Conservation (phyloP, 768 basidiomycete genomes). For the Tylopilus rubrobrunneus region DNA sequence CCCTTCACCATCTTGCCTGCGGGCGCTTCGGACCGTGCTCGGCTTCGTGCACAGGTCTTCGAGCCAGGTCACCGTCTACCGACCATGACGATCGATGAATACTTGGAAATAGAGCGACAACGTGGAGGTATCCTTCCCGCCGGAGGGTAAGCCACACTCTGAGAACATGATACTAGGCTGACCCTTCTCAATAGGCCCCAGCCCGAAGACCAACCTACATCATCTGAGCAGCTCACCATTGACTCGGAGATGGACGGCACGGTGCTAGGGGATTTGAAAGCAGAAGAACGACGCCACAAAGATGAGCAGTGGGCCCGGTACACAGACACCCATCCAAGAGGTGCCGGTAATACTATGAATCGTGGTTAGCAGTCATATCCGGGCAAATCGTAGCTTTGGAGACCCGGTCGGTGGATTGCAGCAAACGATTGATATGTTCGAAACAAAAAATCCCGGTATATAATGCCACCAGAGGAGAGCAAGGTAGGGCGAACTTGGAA, state of each 20-base stretch:
- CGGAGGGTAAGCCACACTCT: slow-evolving; percentile 62
- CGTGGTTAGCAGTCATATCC: slow-evolving; percentile 46
- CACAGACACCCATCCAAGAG: slow-evolving; percentile 80
- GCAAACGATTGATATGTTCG: slow-evolving; percentile 19
- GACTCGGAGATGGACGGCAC: slow-evolving; percentile 88
- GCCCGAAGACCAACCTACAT: slow-evolving; percentile 63
- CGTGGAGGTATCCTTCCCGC: slow-evolving; percentile 85
- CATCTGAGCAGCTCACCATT: slow-evolving; percentile 71
- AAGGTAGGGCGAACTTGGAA: background rate
- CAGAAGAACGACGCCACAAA: slow-evolving; percentile 73
- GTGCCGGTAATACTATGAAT: slow-evolving; percentile 98
- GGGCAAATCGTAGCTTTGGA: slow-evolving; percentile 6
- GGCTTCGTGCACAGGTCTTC: slow-evolving; percentile 79
- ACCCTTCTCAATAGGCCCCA: slow-evolving; percentile 46
- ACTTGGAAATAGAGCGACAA: slow-evolving; percentile 78
- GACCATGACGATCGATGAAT: slow-evolving; percentile 95
- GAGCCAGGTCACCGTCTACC: slow-evolving; percentile 79
- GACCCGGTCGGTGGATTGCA: slow-evolving; percentile 7
- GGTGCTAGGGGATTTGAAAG: slow-evolving; percentile 56
- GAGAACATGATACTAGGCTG: slow-evolving; percentile 1
- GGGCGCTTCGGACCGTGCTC: slow-evolving; percentile 59
- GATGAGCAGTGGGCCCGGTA: slow-evolving; percentile 91
- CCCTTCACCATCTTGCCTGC: slow-evolving; percentile 93
- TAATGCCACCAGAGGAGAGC: slow-evolving; percentile 13
- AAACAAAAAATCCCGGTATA: slow-evolving; percentile 29